Evolutionary conservation across 2,329 filamentous ascomycete genomes (phyloP).

Genomic region (Emericellopsis cladophorae): DNA sequence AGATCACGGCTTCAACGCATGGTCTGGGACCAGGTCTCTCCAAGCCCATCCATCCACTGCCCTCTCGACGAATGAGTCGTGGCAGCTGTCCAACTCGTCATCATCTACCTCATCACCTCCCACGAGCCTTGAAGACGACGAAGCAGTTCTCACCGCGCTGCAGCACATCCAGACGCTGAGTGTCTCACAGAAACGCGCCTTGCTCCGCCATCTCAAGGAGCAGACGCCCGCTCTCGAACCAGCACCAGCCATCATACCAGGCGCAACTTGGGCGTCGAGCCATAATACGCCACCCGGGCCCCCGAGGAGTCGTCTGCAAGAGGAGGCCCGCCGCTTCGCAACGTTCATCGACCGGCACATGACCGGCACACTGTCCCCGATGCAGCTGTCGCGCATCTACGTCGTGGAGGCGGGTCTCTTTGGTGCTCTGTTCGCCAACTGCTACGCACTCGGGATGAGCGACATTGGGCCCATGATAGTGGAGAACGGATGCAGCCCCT

Average conservation of each 20-base stretch:
- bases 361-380: conserved; percentile 3
- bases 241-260: background rate
- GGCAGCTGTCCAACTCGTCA: background rate
- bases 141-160: background rate
- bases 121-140: background rate
- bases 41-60: background rate
- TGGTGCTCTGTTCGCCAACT: conserved; percentile 21
- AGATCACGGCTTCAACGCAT: background rate
- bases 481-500: conserved; percentile 17
- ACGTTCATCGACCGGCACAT: conserved; percentile 6
- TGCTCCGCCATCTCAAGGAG: background rate
- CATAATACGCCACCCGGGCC: background rate
- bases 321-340: conserved; percentile 6
- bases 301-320: background rate
- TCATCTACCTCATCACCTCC: background rate
- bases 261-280: background rate
- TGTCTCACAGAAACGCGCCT: background rate
- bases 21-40: no score
- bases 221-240: background rate
- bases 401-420: conserved; percentile 14
- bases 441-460: conserved; percentile 18
- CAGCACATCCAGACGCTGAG: background rate
- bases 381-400: conserved; percentile 7
- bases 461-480: conserved; percentile 11
- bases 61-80: background rate